Percentiles rank a stretch among this genome's conserved stretches.
These are phyloP conservation scores for Blastomyces silverae DNA, from an alignment of 2,329 filamentous ascomycete species.

Conservation along the genomic window DNA sequence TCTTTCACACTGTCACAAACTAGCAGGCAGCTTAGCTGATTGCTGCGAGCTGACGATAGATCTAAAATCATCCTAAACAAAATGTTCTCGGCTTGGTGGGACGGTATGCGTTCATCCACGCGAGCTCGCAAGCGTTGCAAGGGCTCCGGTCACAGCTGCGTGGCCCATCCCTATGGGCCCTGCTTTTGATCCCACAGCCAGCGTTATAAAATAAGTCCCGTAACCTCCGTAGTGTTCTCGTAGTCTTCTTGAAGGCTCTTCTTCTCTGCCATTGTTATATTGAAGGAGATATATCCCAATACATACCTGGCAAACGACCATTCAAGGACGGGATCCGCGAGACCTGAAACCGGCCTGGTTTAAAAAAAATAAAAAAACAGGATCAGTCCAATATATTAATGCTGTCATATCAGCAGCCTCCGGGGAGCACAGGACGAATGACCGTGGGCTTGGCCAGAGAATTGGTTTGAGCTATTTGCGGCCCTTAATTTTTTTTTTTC, in stretches of 20 bases:
- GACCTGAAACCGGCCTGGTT: background rate
- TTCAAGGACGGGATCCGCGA: background rate
- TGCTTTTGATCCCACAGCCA: background rate
- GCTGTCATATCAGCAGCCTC: background rate
- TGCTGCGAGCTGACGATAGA: conserved; percentile 5
- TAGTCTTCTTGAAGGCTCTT: background rate
- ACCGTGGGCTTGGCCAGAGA: conserved; percentile 6
- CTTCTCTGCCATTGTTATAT: background rate
- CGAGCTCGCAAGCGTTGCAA: conserved; percentile 6
- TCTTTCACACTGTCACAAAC: conserved; percentile 11
- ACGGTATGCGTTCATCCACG: background rate
- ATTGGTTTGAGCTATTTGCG: conserved; percentile 5
- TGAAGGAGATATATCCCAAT: background rate
- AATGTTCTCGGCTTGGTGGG: conserved; percentile 8
- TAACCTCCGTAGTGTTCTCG: background rate
- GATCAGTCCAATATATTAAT: background rate
- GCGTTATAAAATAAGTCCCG: conserved; percentile 3
- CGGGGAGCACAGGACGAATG: background rate
- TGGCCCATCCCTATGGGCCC: conserved; percentile 1
- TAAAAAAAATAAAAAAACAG: background rate
- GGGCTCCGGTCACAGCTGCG: background rate
- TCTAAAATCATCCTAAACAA: conserved; percentile 10
- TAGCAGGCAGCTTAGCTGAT: background rate
- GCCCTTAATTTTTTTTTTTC: background rate
- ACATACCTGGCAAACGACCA: too few relatives aligned